phyloP scores from a whole-genome alignment of 345 rosid genomes.

The Angophora floribunda region DNA sequence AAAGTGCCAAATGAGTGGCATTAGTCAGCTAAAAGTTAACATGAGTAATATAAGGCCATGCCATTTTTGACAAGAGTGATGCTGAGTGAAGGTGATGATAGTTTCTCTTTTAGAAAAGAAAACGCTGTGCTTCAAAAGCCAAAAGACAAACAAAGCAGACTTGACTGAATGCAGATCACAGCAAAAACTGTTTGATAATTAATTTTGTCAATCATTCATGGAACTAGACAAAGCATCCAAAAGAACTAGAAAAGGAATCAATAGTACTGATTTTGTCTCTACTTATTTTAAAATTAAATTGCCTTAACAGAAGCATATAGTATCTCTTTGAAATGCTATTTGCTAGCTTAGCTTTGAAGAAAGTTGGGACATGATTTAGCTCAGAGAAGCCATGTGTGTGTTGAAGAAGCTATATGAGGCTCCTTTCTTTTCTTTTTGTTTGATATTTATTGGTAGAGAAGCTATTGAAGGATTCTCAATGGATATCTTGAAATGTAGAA shows the following conservation, averaged over 20 bases:
- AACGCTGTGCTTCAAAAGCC: not conserved
- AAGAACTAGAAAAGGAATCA: not conserved
- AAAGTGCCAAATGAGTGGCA: not conserved
- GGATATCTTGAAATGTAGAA: not conserved
- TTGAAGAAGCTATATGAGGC: not conserved
- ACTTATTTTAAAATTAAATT: not conserved
- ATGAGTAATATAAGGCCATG: not conserved
- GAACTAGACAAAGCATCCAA: not conserved
- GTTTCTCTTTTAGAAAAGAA: not conserved
- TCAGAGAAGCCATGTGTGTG: not conserved
- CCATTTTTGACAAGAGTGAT: not conserved
- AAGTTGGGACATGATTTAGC: not conserved
- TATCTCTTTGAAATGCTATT: not conserved
- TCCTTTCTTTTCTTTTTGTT: not conserved
- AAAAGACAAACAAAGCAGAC: not conserved
- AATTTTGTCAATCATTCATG: not conserved
- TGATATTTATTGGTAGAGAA: not conserved
- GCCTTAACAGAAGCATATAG: not conserved
- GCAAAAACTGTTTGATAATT: not conserved
- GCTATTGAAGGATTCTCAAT: not conserved
- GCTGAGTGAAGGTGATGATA: not conserved
- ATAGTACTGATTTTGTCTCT: not conserved
- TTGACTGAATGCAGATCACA: not conserved
- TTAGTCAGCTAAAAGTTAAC: not conserved
- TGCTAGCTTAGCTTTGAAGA: not conserved